Percentiles rank a stretch among this genome's conserved stretches.
Evolutionary conservation across 768 basidiomycete species (phyloP).

Genomic region (Boletellus ananiceps): DNA sequence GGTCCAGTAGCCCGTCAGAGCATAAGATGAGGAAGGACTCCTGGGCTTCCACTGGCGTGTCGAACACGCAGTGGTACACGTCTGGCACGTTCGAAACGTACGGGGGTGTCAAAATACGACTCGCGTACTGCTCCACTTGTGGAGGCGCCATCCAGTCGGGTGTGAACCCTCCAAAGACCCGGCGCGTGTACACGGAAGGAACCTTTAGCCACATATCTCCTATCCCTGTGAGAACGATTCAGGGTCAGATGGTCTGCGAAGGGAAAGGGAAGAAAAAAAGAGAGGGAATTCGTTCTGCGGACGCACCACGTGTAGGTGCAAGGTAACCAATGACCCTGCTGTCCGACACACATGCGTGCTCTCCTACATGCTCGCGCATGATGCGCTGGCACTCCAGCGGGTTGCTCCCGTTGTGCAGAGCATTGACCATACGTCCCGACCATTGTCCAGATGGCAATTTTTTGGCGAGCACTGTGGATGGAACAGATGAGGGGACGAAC

Average conservation of each 20-base stretch:
- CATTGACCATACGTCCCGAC: conserved; percentile 21
- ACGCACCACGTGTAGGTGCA: conserved; percentile 36
- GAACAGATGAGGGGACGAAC: conserved; percentile 1
- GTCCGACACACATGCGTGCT: conserved; percentile 26
- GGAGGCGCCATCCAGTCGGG: conserved; percentile 23
- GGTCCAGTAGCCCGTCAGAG: conserved; percentile 44
- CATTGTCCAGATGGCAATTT: conserved; percentile 19
- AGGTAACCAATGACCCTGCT: conserved; percentile 36
- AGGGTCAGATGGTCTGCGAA: conserved; percentile 13
- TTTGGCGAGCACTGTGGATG: conserved; percentile 18
- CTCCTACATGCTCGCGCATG: conserved; percentile 29
- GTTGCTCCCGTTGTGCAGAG: conserved; percentile 31
- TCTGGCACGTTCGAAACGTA: conserved; percentile 43
- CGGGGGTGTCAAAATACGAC: conserved; percentile 42
- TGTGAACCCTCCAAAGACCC: conserved; percentile 23
- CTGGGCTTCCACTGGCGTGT: conserved; percentile 9
- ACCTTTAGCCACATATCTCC: conserved; percentile 36
- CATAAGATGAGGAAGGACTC: conserved; percentile 37
- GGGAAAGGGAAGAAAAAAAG: not conserved
- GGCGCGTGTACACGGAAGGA: conserved; percentile 30
- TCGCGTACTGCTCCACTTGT: conserved; percentile 21
- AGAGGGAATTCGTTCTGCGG: not conserved
- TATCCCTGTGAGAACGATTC: conserved; percentile 22
- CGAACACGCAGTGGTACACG: conserved; percentile 34
- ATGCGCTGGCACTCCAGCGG: conserved; percentile 25